A percentile compares a stretch with the other conserved stretches of the same genome.
Evolutionary conservation across 805 yeast species (phyloP).

Genomic region (Blastobotrys muscicola): DNA sequence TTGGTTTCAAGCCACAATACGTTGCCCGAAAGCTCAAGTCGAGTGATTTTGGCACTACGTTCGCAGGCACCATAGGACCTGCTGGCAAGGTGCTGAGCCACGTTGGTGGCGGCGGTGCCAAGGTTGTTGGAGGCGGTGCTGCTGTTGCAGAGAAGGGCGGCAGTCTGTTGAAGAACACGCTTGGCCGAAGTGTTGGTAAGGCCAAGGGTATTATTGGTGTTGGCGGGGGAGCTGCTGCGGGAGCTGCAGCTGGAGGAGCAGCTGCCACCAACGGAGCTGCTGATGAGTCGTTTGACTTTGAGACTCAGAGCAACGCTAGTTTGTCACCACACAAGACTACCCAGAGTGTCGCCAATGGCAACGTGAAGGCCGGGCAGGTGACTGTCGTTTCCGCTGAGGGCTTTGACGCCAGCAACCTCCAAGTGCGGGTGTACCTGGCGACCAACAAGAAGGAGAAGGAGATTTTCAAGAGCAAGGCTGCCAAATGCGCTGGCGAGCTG

Average conservation of each 20-base stretch:
- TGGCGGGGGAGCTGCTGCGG: conserved; percentile 25
- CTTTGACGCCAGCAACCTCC: conserved; percentile 25
- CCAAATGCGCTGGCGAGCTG: conserved; percentile 37
- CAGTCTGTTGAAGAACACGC: conserved; percentile 1
- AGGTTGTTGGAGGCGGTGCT: conserved; percentile 41
- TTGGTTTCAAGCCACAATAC: conserved; percentile 64
- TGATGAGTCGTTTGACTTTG: conserved; percentile 7
- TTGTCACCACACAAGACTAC: conserved; percentile 2
- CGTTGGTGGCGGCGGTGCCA: conserved; percentile 41
- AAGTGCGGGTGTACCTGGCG: conserved; percentile 38
- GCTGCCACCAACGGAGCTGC: conserved; percentile 24
- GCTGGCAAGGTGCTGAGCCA: conserved; percentile 36
- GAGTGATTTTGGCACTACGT: conserved; percentile 10
- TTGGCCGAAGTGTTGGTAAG: background rate
- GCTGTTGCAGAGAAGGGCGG: conserved; percentile 17
- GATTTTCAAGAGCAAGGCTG: conserved; percentile 53
- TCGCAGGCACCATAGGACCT: conserved; percentile 20
- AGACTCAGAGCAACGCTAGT: background rate
- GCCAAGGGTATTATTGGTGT: conserved; percentile 22
- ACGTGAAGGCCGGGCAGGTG: conserved; percentile 12
- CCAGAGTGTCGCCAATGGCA: conserved; percentile 14
- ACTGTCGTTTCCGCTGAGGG: conserved; percentile 18
- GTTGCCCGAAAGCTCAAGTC: conserved; percentile 28
- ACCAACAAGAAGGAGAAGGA: conserved; percentile 38
- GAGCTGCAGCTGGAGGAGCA: conserved; percentile 33